Evolutionary conservation across 75 land plant genomes (phyloP).

Genomic region (Ceratopteris richardii): DNA sequence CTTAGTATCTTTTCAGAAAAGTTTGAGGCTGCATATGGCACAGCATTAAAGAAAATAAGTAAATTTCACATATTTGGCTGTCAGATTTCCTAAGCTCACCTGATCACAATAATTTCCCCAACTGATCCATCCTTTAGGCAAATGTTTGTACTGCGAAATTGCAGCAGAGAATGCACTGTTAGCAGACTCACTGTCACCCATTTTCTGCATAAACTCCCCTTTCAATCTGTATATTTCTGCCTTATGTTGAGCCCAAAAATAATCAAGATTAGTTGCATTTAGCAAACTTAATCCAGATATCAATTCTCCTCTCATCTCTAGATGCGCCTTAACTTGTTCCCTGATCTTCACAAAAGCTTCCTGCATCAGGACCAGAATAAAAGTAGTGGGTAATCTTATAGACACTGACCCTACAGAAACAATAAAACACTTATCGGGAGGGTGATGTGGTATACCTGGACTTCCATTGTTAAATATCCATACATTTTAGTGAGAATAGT

Average conservation of each 20-base stretch:
- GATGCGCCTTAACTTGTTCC: slow-evolving; percentile 95
- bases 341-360: slow-evolving; percentile 99
- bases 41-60: too few relatives aligned
- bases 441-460: too few relatives aligned
- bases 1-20: too few relatives aligned
- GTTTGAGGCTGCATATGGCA: too few relatives aligned
- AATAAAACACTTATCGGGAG: too few relatives aligned
- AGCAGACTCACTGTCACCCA: slow-evolving; percentile 75
- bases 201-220: slow-evolving; percentile 83
- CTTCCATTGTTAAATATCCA: slow-evolving; percentile 95
- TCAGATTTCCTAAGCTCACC: too few relatives aligned
- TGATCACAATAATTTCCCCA: slow-evolving; percentile 99
- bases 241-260: slow-evolving; percentile 76
- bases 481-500: slow-evolving; percentile 93
- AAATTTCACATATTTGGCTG: too few relatives aligned
- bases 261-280: slow-evolving; percentile 89
- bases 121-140: slow-evolving; percentile 99
- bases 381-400: too few relatives aligned
- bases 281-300: slow-evolving; percentile 76
- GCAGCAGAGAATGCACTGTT: slow-evolving; percentile 77
- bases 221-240: slow-evolving; percentile 92
- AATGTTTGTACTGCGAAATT: slow-evolving; percentile 65
- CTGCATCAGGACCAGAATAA: slow-evolving; percentile 47
- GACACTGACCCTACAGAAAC: too few relatives aligned
- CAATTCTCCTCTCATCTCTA: slow-evolving; percentile 94